Conservation (phyloP, 164 flowering plant genomes). For the Tetracentron sinense region DNA sequence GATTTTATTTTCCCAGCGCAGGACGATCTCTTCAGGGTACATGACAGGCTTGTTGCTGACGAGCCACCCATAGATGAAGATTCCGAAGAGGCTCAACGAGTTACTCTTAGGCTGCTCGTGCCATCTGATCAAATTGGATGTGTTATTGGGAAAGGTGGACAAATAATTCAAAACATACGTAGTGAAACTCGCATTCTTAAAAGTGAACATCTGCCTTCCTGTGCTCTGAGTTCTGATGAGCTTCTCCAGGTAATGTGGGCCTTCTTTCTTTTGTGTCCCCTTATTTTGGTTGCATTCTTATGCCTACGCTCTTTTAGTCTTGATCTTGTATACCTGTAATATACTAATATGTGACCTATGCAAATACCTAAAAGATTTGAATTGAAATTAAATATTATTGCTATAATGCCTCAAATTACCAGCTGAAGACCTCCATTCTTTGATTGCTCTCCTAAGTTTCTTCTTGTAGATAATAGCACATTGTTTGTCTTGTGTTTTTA, state of each 20-base stretch:
- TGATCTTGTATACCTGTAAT: too few species aligned
- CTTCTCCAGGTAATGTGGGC: conserved; percentile 69
- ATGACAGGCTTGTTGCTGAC: conserved; percentile 76
- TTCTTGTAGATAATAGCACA: too few species aligned
- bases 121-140: conserved; percentile 99
- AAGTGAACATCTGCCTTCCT: conserved; percentile 78
- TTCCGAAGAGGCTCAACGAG: conserved; percentile 50
- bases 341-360: too few species aligned
- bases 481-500: too few species aligned
- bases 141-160: conserved; percentile 95
- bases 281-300: background rate
- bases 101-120: conserved; percentile 75
- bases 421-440: too few species aligned
- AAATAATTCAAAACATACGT: conserved; percentile 78
- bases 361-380: too few species aligned
- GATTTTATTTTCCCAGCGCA: conserved; percentile 68
- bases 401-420: too few species aligned
- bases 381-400: too few species aligned
- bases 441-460: too few species aligned
- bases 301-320: too few species aligned
- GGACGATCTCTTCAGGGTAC: conserved; percentile 86
- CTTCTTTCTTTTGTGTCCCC: background rate
- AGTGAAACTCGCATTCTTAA: conserved; percentile 86
- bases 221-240: conserved; percentile 85
- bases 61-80: conserved; percentile 48